Base-by-base conservation (phyloP, 352 stramenopile genomes). In the Pilasporangium apinafurcum region DNA sequence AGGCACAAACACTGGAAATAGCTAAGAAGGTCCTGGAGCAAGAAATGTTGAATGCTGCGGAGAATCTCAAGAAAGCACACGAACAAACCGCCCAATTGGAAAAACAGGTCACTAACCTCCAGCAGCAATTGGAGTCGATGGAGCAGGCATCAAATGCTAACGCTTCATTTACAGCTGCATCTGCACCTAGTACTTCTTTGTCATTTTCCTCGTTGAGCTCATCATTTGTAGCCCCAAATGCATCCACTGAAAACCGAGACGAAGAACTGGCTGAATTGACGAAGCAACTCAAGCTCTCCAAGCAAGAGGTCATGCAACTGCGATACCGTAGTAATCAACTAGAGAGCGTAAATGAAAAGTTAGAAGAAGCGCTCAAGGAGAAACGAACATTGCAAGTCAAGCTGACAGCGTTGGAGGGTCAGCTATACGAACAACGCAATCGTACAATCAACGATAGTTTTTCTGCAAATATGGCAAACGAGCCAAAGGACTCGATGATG, bases 261-360 rank as follows among this genome's bases (percentile, higher is more conserved):
- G 59, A 76, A 2, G 72, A 86, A 24, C 30, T 86, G 31, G 53
- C 56, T 0, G 78, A 91, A 20, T 51, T 86, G 9, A 65, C 59
- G 13, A 91, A 91, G 61, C 72, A 88, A 48, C 53, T 91, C 4
- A 91, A 91, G 44, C 41, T 86, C 13, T 70, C 78, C 5, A 77
- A 81, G 25, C 78, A 91, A 34, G 78, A 91, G 38, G 75, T 85
- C 10, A 91, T 91, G 78, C 73, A 88, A 59, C 68, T 91, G 16
- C 78, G 75, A 0, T 91, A 86, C 59, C 78, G 78, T 25, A 88
- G 75, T 30, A 91, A 91, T 40, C 76, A 86, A 47, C 59, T 86
- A 10, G 78, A 86, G 30, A 82, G 65, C 31, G 62, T 86, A 3
- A 51, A 85, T 33, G 70, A 88, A 30, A 67, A 73, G 30, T 56